Conservation (phyloP, 23 red algal genomes). For the Gracilaria vermiculophylla region DNA sequence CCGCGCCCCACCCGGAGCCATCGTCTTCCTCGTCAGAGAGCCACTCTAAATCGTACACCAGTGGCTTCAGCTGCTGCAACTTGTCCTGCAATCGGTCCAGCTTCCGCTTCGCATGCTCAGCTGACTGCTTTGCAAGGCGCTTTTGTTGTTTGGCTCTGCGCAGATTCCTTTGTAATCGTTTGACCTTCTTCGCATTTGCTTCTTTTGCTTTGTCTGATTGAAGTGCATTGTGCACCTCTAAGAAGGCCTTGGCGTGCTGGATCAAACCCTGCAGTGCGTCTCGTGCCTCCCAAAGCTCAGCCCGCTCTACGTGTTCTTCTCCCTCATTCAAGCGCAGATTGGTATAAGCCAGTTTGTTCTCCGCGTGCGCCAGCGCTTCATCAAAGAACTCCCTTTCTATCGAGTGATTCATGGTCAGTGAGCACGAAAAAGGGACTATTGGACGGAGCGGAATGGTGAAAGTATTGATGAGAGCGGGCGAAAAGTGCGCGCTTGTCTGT, state of each 20-base stretch:
- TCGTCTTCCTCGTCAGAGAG: neutral
- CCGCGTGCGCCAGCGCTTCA: neutral
- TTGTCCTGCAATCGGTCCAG: neutral
- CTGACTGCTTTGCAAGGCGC: neutral
- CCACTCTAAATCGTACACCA: neutral
- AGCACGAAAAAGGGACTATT: too few species aligned
- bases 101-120: neutral
- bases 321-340: neutral
- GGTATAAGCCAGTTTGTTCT: neutral
- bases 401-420: neutral
- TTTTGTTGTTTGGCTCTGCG: neutral
- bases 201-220: neutral
- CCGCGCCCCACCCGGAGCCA: too few species aligned
- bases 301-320: neutral
- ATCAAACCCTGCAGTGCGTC: neutral
- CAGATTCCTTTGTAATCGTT: neutral
- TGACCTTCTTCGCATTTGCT: neutral
- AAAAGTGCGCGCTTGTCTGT: too few species aligned
- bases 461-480: too few species aligned
- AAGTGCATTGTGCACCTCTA: neutral
- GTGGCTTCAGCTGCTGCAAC: neutral
- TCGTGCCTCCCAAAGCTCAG: neutral
- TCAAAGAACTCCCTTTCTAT: neutral
- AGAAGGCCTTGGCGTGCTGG: neutral
- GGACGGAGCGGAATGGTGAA: too few species aligned